These are phyloP conservation scores for Clohesyomyces aquaticus DNA, from an alignment of 495 filamentous ascomycete species.

Conservation along the genomic window DNA sequence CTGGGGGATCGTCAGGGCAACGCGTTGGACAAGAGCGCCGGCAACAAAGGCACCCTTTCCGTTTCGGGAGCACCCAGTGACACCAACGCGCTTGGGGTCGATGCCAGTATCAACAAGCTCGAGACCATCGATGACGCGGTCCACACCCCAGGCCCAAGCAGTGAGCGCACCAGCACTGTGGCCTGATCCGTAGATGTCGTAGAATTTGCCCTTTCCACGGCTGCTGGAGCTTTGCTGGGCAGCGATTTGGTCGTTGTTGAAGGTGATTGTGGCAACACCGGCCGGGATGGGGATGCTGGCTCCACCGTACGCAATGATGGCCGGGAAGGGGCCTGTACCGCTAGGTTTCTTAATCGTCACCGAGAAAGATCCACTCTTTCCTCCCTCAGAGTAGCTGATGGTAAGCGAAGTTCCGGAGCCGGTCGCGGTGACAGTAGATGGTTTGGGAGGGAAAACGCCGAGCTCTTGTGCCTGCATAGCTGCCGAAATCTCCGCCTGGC, in stretches of 20 bases:
- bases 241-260: slow-evolving; percentile 41
- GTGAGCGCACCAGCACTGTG: slow-evolving; percentile 50
- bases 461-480: slow-evolving; percentile 59
- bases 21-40: slow-evolving; percentile 53
- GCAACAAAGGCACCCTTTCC: slow-evolving; percentile 58
- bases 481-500: slow-evolving; percentile 55
- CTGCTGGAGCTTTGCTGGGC: slow-evolving; percentile 31
- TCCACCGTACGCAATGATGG: slow-evolving; percentile 51
- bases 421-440: slow-evolving; percentile 47
- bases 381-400: slow-evolving; percentile 32
- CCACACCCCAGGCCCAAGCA: slow-evolving; percentile 57
- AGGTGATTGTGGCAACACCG: slow-evolving; percentile 50
- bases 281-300: slow-evolving; percentile 49
- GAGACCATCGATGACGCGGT: slow-evolving; percentile 54
- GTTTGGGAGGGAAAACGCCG: slow-evolving; percentile 54
- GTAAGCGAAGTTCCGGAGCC: slow-evolving; percentile 18
- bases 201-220: slow-evolving; percentile 51
- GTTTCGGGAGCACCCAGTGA: slow-evolving; percentile 57
- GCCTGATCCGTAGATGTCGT: slow-evolving; percentile 51
- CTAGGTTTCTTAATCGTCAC: slow-evolving; percentile 38
- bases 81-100: slow-evolving; percentile 48
- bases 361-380: slow-evolving; percentile 35
- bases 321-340: slow-evolving; percentile 48
- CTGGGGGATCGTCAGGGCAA: slow-evolving; percentile 55
- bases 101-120: slow-evolving; percentile 50